Conservation (phyloP, 2,329 filamentous ascomycete species). For the Hypocrella siamensis region DNA sequence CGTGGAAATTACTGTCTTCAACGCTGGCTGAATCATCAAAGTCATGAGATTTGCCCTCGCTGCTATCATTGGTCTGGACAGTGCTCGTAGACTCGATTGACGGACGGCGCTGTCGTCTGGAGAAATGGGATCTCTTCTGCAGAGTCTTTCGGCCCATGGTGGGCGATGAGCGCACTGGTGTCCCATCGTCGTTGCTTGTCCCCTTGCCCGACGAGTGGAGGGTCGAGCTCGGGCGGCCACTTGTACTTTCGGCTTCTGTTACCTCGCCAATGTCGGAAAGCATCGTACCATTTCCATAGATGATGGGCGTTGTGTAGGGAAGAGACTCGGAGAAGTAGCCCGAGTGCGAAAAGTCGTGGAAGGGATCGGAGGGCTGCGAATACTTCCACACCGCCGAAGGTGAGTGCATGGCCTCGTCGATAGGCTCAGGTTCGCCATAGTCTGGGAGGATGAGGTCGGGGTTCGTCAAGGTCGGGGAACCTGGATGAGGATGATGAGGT, state of each 20-base stretch:
- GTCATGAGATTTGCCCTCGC: conserved; percentile 35
- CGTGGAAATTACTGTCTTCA: conserved; percentile 49
- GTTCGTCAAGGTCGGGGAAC: conserved; percentile 78
- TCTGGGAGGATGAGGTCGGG: conserved; percentile 88
- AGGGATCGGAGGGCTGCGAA: conserved; percentile 19
- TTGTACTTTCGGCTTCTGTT: conserved; percentile 35
- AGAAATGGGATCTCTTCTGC: conserved; percentile 27
- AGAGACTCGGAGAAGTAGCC: conserved; percentile 26
- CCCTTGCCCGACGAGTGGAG: conserved; percentile 14
- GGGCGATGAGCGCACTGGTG: conserved; percentile 25
- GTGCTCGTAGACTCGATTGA: conserved; percentile 49
- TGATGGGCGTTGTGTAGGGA: conserved; percentile 45
- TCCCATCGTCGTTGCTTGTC: conserved; percentile 10
- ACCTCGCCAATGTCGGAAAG: conserved; percentile 48
- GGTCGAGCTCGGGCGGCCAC: conserved; percentile 21
- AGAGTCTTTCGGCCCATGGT: conserved; percentile 25
- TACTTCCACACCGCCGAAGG: conserved; percentile 37
- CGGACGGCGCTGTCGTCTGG: conserved; percentile 31
- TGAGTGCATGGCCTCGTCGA: conserved; percentile 34
- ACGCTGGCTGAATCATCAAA: conserved; percentile 47
- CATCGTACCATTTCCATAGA: conserved; percentile 56
- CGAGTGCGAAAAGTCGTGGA: conserved; percentile 25
- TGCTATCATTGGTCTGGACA: conserved; percentile 33
- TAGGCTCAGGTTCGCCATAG: conserved; percentile 42
- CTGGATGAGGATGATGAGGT: conserved; percentile 34